Conservation (phyloP, 1,284 basidiomycete species). For the Earliella scabrosa region DNA sequence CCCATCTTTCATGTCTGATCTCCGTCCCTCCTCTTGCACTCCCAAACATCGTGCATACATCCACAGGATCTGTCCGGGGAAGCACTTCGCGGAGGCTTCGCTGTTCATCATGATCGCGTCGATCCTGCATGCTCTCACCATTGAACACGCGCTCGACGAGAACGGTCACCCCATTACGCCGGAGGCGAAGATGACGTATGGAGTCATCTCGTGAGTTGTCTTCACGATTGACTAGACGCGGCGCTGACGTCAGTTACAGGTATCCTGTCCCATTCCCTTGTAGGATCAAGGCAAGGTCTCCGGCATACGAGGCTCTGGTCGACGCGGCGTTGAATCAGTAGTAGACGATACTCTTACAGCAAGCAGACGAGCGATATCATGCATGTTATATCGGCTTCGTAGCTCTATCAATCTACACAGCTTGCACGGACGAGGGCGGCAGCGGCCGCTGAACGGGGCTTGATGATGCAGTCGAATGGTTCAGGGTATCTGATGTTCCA, state of each 20-base stretch:
- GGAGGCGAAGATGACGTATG: slow-evolving; percentile 7
- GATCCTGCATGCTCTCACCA: slow-evolving; percentile 13
- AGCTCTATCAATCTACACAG: no score
- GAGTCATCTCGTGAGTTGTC: slow-evolving; percentile 5
- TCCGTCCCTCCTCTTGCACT: neutral
- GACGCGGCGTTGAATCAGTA: neutral
- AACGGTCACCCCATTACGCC: slow-evolving; percentile 4
- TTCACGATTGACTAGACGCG: no score
- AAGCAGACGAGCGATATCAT: no score
- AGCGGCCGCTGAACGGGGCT: neutral
- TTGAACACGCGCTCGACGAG: slow-evolving; percentile 1
- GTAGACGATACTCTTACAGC: neutral
- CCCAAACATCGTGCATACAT: neutral
- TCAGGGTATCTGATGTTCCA: neutral
- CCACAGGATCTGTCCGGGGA: slow-evolving; percentile 29
- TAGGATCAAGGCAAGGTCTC: slow-evolving; percentile 5
- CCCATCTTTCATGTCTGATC: neutral
- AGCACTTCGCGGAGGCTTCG: slow-evolving; percentile 24
- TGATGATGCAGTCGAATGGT: neutral
- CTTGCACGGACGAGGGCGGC: neutral
- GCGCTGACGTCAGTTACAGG: neutral
- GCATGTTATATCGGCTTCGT: no score
- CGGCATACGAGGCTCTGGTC: neutral
- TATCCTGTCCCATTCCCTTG: slow-evolving; percentile 8
- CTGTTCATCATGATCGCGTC: slow-evolving; percentile 17